phyloP scores from a whole-genome alignment of 805 yeast species.

The Lachancea sp. region DNA sequence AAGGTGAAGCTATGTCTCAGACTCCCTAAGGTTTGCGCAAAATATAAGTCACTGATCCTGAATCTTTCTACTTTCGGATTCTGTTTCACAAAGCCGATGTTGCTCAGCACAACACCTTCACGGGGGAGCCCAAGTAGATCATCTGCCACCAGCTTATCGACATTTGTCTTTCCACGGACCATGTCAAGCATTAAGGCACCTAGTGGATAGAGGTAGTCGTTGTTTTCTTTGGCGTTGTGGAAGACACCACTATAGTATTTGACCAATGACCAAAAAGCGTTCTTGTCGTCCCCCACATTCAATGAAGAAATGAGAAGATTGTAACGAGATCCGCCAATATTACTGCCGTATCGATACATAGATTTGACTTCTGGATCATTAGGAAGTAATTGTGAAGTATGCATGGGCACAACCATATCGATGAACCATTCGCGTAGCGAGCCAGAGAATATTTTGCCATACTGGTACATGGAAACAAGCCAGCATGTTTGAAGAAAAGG shows the following conservation, averaged over 20 bases:
- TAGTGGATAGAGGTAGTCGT: conserved; percentile 17
- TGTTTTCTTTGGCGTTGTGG: conserved; percentile 10
- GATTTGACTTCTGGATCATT: conserved; percentile 12
- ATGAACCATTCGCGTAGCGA: conserved; percentile 18
- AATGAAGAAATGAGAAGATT: conserved; percentile 20
- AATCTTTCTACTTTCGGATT: conserved; percentile 1
- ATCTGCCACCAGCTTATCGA: conserved; percentile 16
- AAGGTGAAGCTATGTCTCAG: conserved; percentile 18
- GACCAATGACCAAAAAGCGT: conserved; percentile 19
- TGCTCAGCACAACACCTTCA: conserved; percentile 25
- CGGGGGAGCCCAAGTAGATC: conserved; percentile 15
- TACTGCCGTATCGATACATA: conserved; percentile 20
- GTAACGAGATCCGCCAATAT: conserved; percentile 24
- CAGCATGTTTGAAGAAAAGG: conserved; percentile 23
- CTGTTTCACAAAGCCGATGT: conserved; percentile 17
- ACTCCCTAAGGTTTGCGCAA: conserved; percentile 20
- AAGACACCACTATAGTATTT: conserved; percentile 15
- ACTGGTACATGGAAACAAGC: conserved; percentile 15
- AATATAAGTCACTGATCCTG: conserved; percentile 16
- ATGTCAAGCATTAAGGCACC: conserved; percentile 20
- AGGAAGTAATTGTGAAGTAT: conserved; percentile 17
- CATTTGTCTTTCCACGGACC: conserved; percentile 14
- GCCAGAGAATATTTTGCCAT: conserved; percentile 15
- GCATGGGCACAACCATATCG: conserved; percentile 17
- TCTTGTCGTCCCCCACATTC: conserved; percentile 6